A percentile compares a stretch with the other conserved stretches of the same genome.
phyloP scores from a whole-genome alignment of 2,329 filamentous ascomycete species.

The Hypoxylon sp. region DNA sequence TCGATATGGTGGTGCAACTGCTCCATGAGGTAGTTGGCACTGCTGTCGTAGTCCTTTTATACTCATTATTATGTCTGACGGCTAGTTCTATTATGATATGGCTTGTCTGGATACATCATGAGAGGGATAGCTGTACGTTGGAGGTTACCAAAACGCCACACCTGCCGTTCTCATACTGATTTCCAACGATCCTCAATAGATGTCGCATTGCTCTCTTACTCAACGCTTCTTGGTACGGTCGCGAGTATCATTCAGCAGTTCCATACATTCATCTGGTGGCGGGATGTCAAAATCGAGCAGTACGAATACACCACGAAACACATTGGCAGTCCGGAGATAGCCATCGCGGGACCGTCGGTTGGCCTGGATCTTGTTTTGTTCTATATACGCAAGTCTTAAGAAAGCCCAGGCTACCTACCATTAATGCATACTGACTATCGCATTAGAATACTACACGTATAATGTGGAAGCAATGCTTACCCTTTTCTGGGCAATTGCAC shows the following conservation, averaged over 20 bases:
- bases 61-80: slow-evolving; percentile 56
- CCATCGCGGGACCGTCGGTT: slow-evolving; percentile 59
- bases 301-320: slow-evolving; percentile 56
- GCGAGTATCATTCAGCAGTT: slow-evolving; percentile 61
- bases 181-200: slow-evolving; percentile 52
- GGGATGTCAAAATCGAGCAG: slow-evolving; percentile 58
- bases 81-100: slow-evolving; percentile 55
- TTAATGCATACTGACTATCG: slow-evolving; percentile 28
- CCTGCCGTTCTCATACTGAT: slow-evolving; percentile 1
- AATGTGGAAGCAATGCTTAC: slow-evolving; percentile 64
- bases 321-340: slow-evolving; percentile 58
- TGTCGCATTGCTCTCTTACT: slow-evolving; percentile 58
- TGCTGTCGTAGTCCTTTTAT: slow-evolving; percentile 56
- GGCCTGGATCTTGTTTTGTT: slow-evolving; percentile 61
- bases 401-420: background rate
- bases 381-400: slow-evolving; percentile 61
- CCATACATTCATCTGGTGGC: slow-evolving; percentile 59
- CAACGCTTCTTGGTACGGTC: slow-evolving; percentile 56
- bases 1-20: slow-evolving; percentile 57
- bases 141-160: background rate
- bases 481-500: slow-evolving; percentile 61
- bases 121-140: slow-evolving; percentile 60
- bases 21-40: slow-evolving; percentile 54
- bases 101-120: slow-evolving; percentile 58
- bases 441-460: slow-evolving; percentile 64